Percentiles rank a stretch among this genome's conserved stretches.
Conservation (phyloP, 805 yeast genomes). For the Danielia oregonensis region DNA sequence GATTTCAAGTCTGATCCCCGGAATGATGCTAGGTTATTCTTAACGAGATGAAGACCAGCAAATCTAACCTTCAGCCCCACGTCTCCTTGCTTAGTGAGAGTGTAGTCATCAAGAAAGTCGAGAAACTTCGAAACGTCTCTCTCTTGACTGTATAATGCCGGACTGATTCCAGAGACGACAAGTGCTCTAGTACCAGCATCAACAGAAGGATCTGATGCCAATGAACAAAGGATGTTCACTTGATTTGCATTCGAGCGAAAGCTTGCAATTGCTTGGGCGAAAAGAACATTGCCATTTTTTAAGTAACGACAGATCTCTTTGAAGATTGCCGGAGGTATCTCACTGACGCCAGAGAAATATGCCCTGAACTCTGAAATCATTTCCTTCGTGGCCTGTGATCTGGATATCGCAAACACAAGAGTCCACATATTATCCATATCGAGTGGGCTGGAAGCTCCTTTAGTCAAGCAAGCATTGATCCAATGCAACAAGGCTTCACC, state of each 20-base stretch:
- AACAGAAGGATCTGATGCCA: conserved; percentile 22
- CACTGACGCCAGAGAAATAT: conserved; percentile 13
- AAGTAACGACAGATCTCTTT: conserved; percentile 35
- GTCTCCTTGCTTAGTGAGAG: conserved; percentile 80
- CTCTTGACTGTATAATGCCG: not conserved
- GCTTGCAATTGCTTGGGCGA: conserved; percentile 36
- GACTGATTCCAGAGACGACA: not conserved
- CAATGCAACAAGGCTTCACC: conserved; percentile 35
- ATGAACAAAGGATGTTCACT: conserved; percentile 18
- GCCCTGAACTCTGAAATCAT: conserved; percentile 9
- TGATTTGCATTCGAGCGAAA: conserved; percentile 11
- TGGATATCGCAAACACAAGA: conserved; percentile 13
- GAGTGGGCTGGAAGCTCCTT: not conserved
- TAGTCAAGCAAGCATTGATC: conserved; percentile 7
- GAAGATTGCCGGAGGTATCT: conserved; percentile 11
- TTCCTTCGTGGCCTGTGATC: conserved; percentile 4
- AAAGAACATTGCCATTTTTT: conserved; percentile 32
- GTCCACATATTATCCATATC: not conserved
- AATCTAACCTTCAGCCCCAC: conserved; percentile 77
- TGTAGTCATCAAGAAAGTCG: conserved; percentile 63
- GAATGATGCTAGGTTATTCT: conserved; percentile 15
- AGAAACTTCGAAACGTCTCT: not conserved
- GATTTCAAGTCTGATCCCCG: conserved; percentile 15
- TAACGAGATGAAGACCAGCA: conserved; percentile 43
- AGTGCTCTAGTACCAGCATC: conserved; percentile 29